phyloP scores from a whole-genome alignment of 2,329 filamentous ascomycete species.

The Ceratocystis cubensis region DNA sequence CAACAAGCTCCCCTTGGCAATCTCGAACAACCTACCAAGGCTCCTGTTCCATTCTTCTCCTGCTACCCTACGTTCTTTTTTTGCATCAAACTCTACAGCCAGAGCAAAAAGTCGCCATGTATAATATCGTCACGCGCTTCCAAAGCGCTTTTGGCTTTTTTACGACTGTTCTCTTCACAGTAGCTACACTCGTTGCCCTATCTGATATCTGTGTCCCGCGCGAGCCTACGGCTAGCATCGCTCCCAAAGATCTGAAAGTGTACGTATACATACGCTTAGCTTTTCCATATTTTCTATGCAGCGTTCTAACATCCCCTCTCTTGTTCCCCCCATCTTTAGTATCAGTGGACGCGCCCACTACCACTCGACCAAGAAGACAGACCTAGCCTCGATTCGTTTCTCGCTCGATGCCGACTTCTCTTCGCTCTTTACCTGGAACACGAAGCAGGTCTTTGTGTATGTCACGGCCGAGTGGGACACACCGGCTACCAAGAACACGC shows the following conservation, averaged over 20 bases:
- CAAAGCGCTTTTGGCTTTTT: constrained; percentile 98
- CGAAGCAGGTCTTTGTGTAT: constrained; percentile 95
- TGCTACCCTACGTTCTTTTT: neutral
- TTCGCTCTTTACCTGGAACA: constrained; percentile 97
- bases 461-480: constrained; percentile 64
- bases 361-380: constrained; percentile 82
- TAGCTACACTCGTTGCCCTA: constrained; percentile 67
- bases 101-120: constrained; percentile 47
- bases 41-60: neutral
- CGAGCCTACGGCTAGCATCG: constrained; percentile 48
- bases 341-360: constrained; percentile 90
- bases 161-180: constrained; percentile 77
- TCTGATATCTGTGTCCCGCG: constrained; percentile 63
- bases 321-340: constrained; percentile 33
- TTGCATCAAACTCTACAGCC: neutral
- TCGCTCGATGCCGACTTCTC: constrained; percentile 83
- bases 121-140: constrained; percentile 69
- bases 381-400: constrained; percentile 91
- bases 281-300: neutral
- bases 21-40: neutral
- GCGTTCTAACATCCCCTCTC: neutral
- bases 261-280: constrained; percentile 33
- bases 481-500: constrained; percentile 25
- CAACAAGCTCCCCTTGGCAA: neutral
- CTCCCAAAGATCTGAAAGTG: constrained; percentile 73